Conservation (phyloP, 768 basidiomycete species). For the Boletus huronensis region DNA sequence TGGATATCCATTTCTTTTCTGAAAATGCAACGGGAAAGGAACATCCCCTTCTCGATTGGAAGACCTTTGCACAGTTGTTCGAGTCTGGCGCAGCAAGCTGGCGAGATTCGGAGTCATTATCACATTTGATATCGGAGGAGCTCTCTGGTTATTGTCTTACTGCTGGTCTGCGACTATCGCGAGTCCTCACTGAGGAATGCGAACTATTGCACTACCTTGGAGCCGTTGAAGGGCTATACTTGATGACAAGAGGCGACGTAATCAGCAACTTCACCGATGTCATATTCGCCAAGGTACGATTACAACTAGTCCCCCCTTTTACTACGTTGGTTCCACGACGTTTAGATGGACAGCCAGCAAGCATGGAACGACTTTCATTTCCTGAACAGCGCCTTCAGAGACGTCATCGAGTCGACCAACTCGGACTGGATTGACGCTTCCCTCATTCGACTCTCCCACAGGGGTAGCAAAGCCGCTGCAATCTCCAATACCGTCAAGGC, state of each 20-base stretch:
- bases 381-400: conserved; percentile 71
- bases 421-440: conserved; percentile 61
- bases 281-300: conserved; percentile 65
- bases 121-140: conserved; percentile 59
- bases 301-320: conserved; percentile 3
- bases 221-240: conserved; percentile 63
- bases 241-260: conserved; percentile 77
- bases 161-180: conserved; percentile 50
- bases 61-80: conserved; percentile 42
- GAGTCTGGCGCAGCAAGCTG: conserved; percentile 28
- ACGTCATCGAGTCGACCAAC: conserved; percentile 52
- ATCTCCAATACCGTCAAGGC: conserved; percentile 56
- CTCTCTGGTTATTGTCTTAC: conserved; percentile 54
- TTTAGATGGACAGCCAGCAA: conserved; percentile 71
- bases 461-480: conserved; percentile 45
- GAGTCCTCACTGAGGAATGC: conserved; percentile 65
- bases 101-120: conserved; percentile 61
- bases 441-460: conserved; percentile 69
- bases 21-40: conserved; percentile 22
- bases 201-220: conserved; percentile 57
- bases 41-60: conserved; percentile 36
- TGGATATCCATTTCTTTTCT: conserved; percentile 32
- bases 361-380: conserved; percentile 82
- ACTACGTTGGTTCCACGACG: not conserved
- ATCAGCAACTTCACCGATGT: conserved; percentile 71